Evolutionary conservation across 1,284 basidiomycete species (phyloP).

Genomic region (Trichosporon sp.): DNA sequence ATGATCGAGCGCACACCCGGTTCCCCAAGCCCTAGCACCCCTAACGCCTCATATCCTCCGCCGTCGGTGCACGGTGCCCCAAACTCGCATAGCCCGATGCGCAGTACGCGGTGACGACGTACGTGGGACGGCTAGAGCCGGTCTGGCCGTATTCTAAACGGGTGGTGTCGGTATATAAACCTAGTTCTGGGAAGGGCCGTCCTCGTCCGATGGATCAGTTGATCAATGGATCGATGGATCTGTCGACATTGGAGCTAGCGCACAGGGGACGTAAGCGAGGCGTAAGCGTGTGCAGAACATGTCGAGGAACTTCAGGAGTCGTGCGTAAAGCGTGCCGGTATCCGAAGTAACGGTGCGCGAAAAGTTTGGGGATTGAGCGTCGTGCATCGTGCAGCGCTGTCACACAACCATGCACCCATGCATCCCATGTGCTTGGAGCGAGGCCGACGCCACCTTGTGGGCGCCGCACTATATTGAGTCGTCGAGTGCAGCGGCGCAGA

Average conservation of each 20-base stretch:
- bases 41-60: neutral
- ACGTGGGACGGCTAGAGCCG: neutral
- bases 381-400: neutral
- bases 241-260: neutral
- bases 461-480: neutral
- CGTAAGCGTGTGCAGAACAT: neutral
- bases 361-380: conserved; percentile 11
- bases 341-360: conserved; percentile 10
- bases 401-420: neutral
- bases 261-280: neutral
- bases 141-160: neutral
- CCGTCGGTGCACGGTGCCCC: no score
- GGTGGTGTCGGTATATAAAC: neutral
- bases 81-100: neutral
- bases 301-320: neutral
- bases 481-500: neutral
- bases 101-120: neutral
- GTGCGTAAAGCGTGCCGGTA: neutral
- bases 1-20: neutral
- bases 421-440: neutral
- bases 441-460: neutral
- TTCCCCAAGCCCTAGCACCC: neutral
- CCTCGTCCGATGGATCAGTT: neutral
- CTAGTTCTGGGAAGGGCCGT: neutral
- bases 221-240: neutral